Evolutionary conservation across 306 rosid genomes (phyloP).

Genomic region (Urtica urens): DNA sequence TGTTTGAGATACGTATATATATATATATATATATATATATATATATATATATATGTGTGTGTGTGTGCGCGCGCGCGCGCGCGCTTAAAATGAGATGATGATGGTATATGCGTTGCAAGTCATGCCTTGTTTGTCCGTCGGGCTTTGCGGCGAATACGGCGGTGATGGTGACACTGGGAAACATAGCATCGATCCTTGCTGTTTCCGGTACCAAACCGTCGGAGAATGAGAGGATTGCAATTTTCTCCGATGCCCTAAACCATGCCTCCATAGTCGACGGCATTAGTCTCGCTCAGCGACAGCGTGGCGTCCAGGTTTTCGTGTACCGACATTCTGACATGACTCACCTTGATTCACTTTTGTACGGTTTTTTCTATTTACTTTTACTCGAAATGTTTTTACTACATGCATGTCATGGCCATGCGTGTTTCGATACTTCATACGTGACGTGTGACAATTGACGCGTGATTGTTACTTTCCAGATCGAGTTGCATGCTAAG

Average conservation of each 20-base stretch:
- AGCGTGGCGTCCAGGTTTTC: constrained; percentile 50
- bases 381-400: too few species aligned
- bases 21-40: too few species aligned
- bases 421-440: too few species aligned
- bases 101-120: too few species aligned
- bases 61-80: too few species aligned
- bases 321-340: constrained; percentile 83
- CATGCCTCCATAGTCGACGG: constrained; percentile 96
- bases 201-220: constrained; percentile 34
- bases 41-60: too few species aligned
- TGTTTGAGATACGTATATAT: too few species aligned
- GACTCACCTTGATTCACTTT: constrained; percentile 62
- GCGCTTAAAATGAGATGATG: too few species aligned
- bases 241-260: constrained; percentile 79
- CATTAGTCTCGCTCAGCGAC: constrained; percentile 76
- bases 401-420: too few species aligned
- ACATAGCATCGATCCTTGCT: constrained; percentile 58
- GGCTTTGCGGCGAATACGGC: constrained; percentile 99
- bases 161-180: constrained; percentile 76
- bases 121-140: constrained; percentile 97
- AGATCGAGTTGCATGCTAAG: constrained; percentile 57
- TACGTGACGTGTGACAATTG: too few species aligned
- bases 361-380: constrained; percentile 46
- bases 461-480: too few species aligned
- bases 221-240: constrained; percentile 55